Percentiles rank a stretch among this genome's conserved stretches.
phyloP scores from a whole-genome alignment of 2,329 filamentous ascomycete genomes.

The Calonectria multiphialidica region DNA sequence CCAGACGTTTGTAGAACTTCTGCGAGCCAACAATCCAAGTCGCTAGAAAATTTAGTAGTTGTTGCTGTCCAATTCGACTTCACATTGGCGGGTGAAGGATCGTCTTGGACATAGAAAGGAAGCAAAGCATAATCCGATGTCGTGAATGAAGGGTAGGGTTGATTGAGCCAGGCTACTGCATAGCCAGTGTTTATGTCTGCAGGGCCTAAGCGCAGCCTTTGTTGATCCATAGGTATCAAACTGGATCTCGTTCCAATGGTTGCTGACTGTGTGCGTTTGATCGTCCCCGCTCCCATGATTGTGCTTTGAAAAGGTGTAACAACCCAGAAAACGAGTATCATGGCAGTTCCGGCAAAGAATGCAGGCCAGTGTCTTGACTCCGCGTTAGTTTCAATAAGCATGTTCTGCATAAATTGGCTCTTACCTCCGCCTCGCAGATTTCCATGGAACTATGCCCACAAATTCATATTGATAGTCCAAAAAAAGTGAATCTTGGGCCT shows the following conservation, averaged over 20 bases:
- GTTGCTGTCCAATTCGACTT: slow-evolving; percentile 44
- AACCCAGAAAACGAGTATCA: slow-evolving; percentile 66
- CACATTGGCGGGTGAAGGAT: background rate
- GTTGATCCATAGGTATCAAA: slow-evolving; percentile 37
- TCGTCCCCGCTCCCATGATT: slow-evolving; percentile 58
- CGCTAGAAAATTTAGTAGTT: slow-evolving; percentile 49
- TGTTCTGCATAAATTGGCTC: slow-evolving; percentile 38
- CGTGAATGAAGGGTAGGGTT: slow-evolving; percentile 58
- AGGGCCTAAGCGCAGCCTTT: slow-evolving; percentile 42
- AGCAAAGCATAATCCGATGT: slow-evolving; percentile 55
- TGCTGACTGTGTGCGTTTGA: slow-evolving; percentile 36
- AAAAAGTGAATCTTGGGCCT: slow-evolving; percentile 59
- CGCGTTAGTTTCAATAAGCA: background rate
- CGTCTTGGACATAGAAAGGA: slow-evolving; percentile 51
- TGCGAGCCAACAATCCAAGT: slow-evolving; percentile 53
- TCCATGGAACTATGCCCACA: slow-evolving; percentile 47
- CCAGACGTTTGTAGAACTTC: background rate
- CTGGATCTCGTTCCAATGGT: slow-evolving; percentile 19
- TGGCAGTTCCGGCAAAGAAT: slow-evolving; percentile 58
- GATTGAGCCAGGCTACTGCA: slow-evolving; percentile 59
- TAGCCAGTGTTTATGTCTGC: slow-evolving; percentile 59
- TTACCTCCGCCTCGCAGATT: slow-evolving; percentile 42
- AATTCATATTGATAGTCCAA: slow-evolving; percentile 65
- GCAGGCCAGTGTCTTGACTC: slow-evolving; percentile 64
- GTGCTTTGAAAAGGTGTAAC: slow-evolving; percentile 67